phyloP scores from a whole-genome alignment of 2,329 filamentous ascomycete genomes.

The Beauveria scarabaeidicola region DNA sequence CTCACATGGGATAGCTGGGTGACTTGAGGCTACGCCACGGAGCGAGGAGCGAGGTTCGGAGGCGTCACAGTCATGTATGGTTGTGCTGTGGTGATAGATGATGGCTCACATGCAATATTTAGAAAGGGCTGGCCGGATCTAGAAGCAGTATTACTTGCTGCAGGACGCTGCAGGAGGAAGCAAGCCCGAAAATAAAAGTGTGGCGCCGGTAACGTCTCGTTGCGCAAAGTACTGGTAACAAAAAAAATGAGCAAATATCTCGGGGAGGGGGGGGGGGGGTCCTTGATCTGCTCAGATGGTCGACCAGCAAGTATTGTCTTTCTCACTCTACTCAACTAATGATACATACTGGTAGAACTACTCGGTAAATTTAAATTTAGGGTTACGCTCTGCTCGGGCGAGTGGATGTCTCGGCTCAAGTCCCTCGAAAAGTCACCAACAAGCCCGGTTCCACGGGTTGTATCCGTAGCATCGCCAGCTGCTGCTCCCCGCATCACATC shows the following conservation, averaged over 20 bases:
- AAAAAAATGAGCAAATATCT: neutral
- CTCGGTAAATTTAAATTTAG: too few species aligned
- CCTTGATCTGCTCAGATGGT: neutral
- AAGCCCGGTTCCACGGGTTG: slow-evolving; percentile 2
- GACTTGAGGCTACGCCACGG: neutral
- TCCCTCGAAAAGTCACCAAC: neutral
- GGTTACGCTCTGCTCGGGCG: slow-evolving; percentile 6
- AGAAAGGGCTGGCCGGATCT: neutral
- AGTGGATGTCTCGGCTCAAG: slow-evolving; percentile 12
- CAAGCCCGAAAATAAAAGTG: neutral
- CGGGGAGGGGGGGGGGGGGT: neutral
- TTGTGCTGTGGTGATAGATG: neutral
- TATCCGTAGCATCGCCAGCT: slow-evolving; percentile 6
- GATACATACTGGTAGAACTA: too few species aligned
- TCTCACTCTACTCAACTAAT: neutral
- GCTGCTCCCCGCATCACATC: neutral
- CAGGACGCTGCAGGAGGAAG: neutral
- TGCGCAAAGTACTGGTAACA: neutral
- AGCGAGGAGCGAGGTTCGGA: slow-evolving; percentile 8
- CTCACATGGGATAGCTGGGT: slow-evolving; percentile 6
- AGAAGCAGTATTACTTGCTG: neutral
- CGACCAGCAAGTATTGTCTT: neutral
- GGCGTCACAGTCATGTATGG: neutral
- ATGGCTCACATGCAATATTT: slow-evolving; percentile 4
- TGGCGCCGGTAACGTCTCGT: slow-evolving; percentile 6